phyloP scores from a whole-genome alignment of 1,284 basidiomycete species.

The Singerocomus rubriflavus region DNA sequence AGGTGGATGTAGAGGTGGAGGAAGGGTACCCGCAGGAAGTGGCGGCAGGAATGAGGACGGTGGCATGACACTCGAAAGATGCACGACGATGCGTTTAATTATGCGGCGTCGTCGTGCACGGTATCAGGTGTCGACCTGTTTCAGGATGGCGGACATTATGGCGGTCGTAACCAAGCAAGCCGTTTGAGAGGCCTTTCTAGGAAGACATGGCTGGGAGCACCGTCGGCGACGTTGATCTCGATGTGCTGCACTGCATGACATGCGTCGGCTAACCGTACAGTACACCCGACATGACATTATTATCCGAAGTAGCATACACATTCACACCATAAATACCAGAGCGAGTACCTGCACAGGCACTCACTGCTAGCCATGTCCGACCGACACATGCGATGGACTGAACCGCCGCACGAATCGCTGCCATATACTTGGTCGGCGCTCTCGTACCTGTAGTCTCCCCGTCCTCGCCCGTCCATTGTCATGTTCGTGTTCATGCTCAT shows the following conservation, averaged over 20 bases:
- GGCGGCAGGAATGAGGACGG: background rate
- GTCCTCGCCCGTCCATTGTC: constrained; percentile 1
- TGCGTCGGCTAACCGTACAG: background rate
- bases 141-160: constrained; percentile 12
- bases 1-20: background rate
- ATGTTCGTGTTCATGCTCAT: constrained; percentile 5
- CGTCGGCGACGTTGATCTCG: background rate
- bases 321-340: no score
- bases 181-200: constrained; percentile 6
- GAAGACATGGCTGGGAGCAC: background rate
- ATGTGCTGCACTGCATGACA: background rate
- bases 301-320: no score
- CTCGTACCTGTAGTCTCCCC: constrained; percentile 6
- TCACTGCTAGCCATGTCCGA: constrained; percentile 19
- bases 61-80: constrained; percentile 11
- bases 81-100: background rate
- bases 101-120: background rate
- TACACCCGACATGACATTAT: background rate
- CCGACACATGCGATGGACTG: constrained; percentile 18
- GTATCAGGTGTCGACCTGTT: constrained; percentile 18
- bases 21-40: background rate
- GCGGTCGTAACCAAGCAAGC: constrained; percentile 13
- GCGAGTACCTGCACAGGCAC: no score
- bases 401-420: constrained; percentile 27
- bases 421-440: constrained; percentile 27